Percentiles rank a stretch among this genome's conserved stretches.
Evolutionary conservation across 2,329 filamentous ascomycete genomes (phyloP).

Genomic region (Didymosphaeria variabile): DNA sequence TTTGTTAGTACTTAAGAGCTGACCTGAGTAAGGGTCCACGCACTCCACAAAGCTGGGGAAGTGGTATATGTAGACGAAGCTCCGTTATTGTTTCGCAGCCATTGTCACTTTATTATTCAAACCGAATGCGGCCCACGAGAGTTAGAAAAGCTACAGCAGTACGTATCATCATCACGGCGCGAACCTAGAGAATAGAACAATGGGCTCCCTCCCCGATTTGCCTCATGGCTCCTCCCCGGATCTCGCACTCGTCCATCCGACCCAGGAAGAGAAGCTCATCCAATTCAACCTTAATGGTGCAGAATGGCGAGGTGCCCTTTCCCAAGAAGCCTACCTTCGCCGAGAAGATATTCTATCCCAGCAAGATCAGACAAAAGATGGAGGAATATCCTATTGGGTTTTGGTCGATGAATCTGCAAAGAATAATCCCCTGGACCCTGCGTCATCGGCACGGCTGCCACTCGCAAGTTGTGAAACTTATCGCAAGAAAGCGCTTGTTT

Average conservation of each 20-base stretch:
- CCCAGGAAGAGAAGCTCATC: conserved; percentile 61
- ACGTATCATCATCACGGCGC: not conserved
- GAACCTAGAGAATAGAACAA: conserved; percentile 18
- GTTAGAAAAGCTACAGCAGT: not conserved
- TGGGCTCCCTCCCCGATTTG: conserved; percentile 47
- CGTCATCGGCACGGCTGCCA: conserved; percentile 52
- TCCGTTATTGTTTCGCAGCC: not conserved
- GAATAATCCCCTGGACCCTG: conserved; percentile 48
- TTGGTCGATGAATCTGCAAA: conserved; percentile 59
- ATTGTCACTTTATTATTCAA: not conserved
- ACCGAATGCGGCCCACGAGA: not conserved
- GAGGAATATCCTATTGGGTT: conserved; percentile 67
- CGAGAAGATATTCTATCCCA: conserved; percentile 64
- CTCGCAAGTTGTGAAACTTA: conserved; percentile 68
- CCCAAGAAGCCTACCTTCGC: conserved; percentile 64
- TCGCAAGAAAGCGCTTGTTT: conserved; percentile 58
- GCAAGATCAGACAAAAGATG: conserved; percentile 63
- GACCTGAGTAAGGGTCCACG: not conserved
- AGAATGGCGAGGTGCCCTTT: conserved; percentile 67
- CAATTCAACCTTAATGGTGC: conserved; percentile 63
- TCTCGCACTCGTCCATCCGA: conserved; percentile 64
- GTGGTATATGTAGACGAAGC: conserved; percentile 13
- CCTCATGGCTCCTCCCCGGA: conserved; percentile 61
- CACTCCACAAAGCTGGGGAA: conserved; percentile 8
- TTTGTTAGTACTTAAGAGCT: conserved; percentile 10